Conservation (phyloP, 441 rosid species). For the Brassica balearica region DNA sequence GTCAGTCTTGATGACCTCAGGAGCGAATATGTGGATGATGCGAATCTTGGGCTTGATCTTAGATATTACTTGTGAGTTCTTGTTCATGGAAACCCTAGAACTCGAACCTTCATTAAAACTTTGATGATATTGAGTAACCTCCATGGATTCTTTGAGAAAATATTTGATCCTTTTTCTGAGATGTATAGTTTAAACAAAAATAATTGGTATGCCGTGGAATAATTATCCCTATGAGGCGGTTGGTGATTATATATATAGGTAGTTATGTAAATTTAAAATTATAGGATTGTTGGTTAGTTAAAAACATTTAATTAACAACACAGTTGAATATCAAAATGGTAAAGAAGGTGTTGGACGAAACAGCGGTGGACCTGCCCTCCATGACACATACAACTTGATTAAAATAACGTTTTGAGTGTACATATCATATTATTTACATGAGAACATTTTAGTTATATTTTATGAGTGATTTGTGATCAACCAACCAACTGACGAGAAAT, state of each 20-base stretch:
- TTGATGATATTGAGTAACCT: constrained; percentile 34
- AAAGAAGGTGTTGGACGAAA: constrained; percentile 42
- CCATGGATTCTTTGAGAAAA: no score
- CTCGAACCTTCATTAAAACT: constrained; percentile 40
- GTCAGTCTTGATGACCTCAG: constrained; percentile 95
- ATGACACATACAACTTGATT: constrained; percentile 39
- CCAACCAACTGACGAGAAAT: constrained; percentile 31
- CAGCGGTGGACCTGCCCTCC: constrained; percentile 44
- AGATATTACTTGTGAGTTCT: constrained; percentile 60
- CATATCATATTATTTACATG: constrained; percentile 34
- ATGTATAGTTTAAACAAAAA: constrained; percentile 13
- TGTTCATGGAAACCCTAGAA: constrained; percentile 54
- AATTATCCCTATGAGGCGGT: constrained; percentile 28
- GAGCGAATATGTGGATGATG: constrained; percentile 94
- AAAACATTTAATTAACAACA: constrained; percentile 30
- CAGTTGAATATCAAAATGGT: constrained; percentile 40
- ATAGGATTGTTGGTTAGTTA: constrained; percentile 41
- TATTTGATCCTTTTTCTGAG: neutral
- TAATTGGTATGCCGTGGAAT: constrained; percentile 33
- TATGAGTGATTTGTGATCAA: constrained; percentile 17
- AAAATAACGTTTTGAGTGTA: constrained; percentile 10
- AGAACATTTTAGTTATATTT: constrained; percentile 1
- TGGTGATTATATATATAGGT: constrained; percentile 33
- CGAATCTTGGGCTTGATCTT: constrained; percentile 88
- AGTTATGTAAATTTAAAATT: neutral